Percentiles rank a stretch among this genome's conserved stretches.
phyloP scores from a whole-genome alignment of 106 monocot genomes.

The Dendrobium chrysotoxum region DNA sequence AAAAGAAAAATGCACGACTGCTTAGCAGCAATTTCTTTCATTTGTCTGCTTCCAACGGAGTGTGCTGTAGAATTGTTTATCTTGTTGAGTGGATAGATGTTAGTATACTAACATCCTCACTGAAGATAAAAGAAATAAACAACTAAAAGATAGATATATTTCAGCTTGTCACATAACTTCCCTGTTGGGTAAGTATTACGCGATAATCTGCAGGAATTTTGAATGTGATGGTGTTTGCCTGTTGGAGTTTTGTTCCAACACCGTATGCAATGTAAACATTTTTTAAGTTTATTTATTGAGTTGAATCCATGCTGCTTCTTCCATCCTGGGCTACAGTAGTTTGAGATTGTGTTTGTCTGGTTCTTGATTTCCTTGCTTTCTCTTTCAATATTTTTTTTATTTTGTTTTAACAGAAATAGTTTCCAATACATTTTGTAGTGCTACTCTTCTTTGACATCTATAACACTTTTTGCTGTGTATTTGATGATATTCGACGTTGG shows the following conservation, averaged over 20 bases:
- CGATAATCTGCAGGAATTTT: background rate
- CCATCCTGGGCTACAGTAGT: too few species aligned
- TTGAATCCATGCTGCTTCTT: background rate
- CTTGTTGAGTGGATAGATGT: background rate
- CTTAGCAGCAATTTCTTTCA: background rate
- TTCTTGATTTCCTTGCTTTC: too few species aligned
- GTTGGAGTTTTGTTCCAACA: background rate
- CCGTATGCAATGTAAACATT: background rate
- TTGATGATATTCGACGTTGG: too few species aligned
- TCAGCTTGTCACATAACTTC: background rate
- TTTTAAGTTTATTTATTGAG: background rate
- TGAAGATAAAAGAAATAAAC: background rate
- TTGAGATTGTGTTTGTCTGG: too few species aligned
- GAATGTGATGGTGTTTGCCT: background rate
- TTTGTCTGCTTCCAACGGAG: background rate
- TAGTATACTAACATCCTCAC: background rate
- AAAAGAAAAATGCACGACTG: background rate
- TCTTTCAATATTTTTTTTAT: too few species aligned
- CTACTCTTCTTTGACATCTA: too few species aligned
- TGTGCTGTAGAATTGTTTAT: background rate
- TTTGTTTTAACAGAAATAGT: too few species aligned
- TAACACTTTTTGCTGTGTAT: too few species aligned
- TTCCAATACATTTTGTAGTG: too few species aligned
- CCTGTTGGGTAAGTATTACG: background rate
- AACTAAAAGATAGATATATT: background rate